A percentile compares a stretch with the other conserved stretches of the same genome.
These are phyloP conservation scores for Poa annua DNA, from an alignment of 176 grass and related monocot genomes.

Conservation along the genomic window DNA sequence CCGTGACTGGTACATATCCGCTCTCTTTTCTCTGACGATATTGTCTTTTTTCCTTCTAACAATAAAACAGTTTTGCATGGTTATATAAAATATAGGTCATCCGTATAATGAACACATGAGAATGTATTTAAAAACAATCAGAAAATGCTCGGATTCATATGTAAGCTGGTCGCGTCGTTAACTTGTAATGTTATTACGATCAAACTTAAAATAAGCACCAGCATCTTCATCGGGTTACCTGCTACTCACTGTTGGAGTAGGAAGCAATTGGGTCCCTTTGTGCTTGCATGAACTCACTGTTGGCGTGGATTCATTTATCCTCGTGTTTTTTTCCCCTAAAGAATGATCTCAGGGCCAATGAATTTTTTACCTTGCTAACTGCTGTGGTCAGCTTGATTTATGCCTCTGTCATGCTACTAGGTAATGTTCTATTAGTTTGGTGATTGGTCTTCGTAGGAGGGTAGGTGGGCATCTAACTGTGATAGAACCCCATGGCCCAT, in stretches of 20 bases:
- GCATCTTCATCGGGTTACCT: slow-evolving; percentile 12
- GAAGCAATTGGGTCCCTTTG: background rate
- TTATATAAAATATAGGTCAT: background rate
- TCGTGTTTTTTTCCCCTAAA: background rate
- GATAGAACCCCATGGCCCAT: background rate
- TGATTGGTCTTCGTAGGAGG: slow-evolving; percentile 19
- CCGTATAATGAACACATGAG: background rate
- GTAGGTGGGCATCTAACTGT: slow-evolving; percentile 14
- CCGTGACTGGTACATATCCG: slow-evolving; percentile 74
- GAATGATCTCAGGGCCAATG: background rate
- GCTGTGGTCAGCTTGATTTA: slow-evolving; percentile 2
- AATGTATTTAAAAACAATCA: background rate
- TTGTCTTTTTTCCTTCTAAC: slow-evolving; percentile 10
- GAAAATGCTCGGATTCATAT: slow-evolving; percentile 1
- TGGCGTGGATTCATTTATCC: background rate
- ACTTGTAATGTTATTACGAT: background rate
- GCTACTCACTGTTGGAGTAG: background rate
- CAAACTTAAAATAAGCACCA: background rate
- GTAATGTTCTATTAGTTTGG: background rate
- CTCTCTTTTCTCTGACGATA: slow-evolving; percentile 28
- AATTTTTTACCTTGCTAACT: background rate
- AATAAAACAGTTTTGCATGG: background rate
- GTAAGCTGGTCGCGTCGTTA: background rate
- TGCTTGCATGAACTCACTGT: background rate
- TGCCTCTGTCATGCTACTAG: background rate